Evolutionary conservation across 805 yeast genomes (phyloP).

Genomic region (Candida coquimbonensis): DNA sequence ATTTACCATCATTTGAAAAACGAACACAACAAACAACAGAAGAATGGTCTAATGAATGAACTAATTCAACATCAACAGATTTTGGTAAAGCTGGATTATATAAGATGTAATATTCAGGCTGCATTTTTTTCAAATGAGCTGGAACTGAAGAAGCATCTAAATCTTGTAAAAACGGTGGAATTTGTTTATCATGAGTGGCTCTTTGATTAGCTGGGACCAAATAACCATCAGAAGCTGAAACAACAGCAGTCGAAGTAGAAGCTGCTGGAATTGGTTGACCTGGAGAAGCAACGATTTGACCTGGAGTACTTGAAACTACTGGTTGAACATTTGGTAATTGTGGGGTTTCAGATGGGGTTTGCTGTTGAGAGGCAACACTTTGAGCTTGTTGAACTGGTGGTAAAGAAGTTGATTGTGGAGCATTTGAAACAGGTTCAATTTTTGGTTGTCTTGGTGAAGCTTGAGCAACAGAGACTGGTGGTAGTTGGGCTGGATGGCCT

Average conservation of each 20-base stretch:
- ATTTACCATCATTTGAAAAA: conserved; percentile 86
- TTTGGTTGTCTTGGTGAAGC: conserved; percentile 28
- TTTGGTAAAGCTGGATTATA: conserved; percentile 83
- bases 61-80: conserved; percentile 75
- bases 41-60: conserved; percentile 85
- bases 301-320: conserved; percentile 20
- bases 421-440: conserved; percentile 14
- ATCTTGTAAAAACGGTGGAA: conserved; percentile 75
- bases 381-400: conserved; percentile 14
- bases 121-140: conserved; percentile 73
- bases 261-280: conserved; percentile 23
- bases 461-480: conserved; percentile 11
- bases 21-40: conserved; percentile 96
- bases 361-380: too few relatives aligned
- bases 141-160: conserved; percentile 73
- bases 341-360: conserved; percentile 13
- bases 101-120: conserved; percentile 77
- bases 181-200: conserved; percentile 56
- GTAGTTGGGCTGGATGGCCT: conserved; percentile 20
- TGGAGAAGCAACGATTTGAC: conserved; percentile 9
- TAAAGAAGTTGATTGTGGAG: conserved; percentile 12
- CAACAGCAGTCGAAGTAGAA: conserved; percentile 12
- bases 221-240: conserved; percentile 23
- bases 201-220: conserved; percentile 33
- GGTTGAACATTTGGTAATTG: conserved; percentile 19